These are phyloP conservation scores for Cystofilobasidium bisporidii DNA, from an alignment of 768 basidiomycete genomes.

Conservation along the genomic window DNA sequence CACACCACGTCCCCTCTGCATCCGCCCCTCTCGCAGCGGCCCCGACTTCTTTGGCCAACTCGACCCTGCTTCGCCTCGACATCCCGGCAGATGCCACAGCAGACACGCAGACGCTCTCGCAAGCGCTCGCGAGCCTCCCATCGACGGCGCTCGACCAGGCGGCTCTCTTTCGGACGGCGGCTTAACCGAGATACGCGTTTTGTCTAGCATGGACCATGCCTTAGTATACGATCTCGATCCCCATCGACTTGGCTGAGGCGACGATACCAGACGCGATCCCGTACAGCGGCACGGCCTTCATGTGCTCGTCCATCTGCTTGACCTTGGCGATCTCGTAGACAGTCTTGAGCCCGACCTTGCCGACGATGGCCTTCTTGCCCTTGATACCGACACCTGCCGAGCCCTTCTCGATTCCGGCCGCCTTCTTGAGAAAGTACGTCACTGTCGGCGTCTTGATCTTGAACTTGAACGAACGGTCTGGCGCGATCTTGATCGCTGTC, in stretches of 20 bases:
- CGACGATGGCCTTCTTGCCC: conserved; percentile 43
- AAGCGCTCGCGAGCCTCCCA: neutral
- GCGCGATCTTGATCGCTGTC: conserved; percentile 83
- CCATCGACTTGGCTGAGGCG: conserved; percentile 78
- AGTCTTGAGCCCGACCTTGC: conserved; percentile 87
- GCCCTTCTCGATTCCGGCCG: conserved; percentile 82
- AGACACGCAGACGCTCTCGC: neutral
- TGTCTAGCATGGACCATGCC: too few relatives aligned
- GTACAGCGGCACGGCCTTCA: conserved; percentile 77
- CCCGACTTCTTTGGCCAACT: neutral
- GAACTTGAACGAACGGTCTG: conserved; percentile 92
- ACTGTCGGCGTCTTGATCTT: conserved; percentile 73
- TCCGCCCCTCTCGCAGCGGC: too few relatives aligned
- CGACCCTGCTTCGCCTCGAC: neutral
- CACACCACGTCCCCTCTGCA: too few relatives aligned
- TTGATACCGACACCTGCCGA: conserved; percentile 68
- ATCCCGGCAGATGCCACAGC: neutral
- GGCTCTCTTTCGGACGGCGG: neutral
- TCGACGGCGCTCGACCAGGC: neutral
- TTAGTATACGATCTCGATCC: conserved; percentile 63
- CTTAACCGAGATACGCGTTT: too few relatives aligned
- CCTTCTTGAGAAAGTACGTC: conserved; percentile 71
- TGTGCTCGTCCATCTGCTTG: conserved; percentile 79
- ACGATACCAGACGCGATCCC: conserved; percentile 78
- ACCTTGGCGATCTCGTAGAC: conserved; percentile 98